Evolutionary conservation across 805 yeast genomes (phyloP).

Genomic region (Hanseniaspora taiwanica): DNA sequence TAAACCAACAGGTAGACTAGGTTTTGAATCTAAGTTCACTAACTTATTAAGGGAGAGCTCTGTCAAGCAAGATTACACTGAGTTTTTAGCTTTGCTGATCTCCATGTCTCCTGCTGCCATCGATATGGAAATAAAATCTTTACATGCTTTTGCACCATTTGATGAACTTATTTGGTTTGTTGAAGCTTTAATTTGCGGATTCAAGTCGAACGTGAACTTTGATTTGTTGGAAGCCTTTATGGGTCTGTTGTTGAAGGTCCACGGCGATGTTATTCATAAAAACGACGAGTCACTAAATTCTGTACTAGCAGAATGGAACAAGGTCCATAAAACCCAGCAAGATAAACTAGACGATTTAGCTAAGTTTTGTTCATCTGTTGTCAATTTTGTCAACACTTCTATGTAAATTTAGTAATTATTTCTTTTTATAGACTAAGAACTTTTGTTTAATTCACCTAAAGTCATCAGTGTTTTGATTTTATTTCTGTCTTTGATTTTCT

Average conservation of each 20-base stretch:
- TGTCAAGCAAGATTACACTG: constrained; percentile 27
- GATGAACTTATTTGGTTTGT: constrained; percentile 54
- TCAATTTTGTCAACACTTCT: constrained; percentile 31
- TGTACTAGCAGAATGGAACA: constrained; percentile 39
- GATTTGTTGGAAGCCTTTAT: constrained; percentile 78
- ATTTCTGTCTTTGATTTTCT: constrained; percentile 9
- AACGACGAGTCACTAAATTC: constrained; percentile 29
- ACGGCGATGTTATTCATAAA: constrained; percentile 61
- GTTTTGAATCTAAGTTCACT: constrained; percentile 68
- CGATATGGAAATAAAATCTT: constrained; percentile 78
- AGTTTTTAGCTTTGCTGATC: constrained; percentile 43
- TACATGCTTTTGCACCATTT: constrained; percentile 53
- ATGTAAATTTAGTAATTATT: not conserved
- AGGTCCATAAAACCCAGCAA: constrained; percentile 27
- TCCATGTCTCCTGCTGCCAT: constrained; percentile 60
- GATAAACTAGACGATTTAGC: constrained; percentile 49
- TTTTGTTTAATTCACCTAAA: constrained; percentile 1
- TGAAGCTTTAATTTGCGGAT: constrained; percentile 50
- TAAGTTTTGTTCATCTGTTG: constrained; percentile 73
- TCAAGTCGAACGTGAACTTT: constrained; percentile 41
- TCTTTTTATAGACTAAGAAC: not conserved
- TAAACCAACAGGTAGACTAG: constrained; percentile 21
- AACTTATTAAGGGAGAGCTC: constrained; percentile 43
- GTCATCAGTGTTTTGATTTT: constrained; percentile 8
- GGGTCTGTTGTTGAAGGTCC: constrained; percentile 58